Base-by-base conservation (phyloP, 345 rosid species). In the Aurinia saxatilis region DNA sequence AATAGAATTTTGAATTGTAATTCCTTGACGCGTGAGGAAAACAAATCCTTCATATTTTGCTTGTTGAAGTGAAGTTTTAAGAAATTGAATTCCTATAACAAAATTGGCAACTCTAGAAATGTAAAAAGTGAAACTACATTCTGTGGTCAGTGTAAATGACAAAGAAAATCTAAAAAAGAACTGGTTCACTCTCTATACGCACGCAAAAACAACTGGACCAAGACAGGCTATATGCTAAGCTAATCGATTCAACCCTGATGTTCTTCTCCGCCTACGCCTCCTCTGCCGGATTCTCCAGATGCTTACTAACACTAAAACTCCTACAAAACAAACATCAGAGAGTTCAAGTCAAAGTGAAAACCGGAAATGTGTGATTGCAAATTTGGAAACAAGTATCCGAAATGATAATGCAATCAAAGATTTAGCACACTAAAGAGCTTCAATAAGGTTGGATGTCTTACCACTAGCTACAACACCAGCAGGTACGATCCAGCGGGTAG, bases 401-500 rank as follows among this genome's bases (percentile, higher is more conserved):
- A 11, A 3, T 47, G 34, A 54, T 41, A 30, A 56, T 63, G 65
- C 21, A 39, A 31, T 23, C 10, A 18, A 60, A 53, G 19, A 13
- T 11, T 31, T 3, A 31, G 5, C 23, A 42, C 45, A 19, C 37
- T 15, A 17, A 10, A 25, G 11, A 25, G 34, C 11, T 25, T 19
- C 11, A 8, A 19, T 15, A 42, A 68, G 21, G 29, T 19, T 33
- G 23, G 18, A 9, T 72, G 45, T 73, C 81, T 57, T 66, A 92
- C 97, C 98, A 33, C 82, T 67, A 45, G 84, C 65, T 34, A 80
- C 83, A 53, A 85, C 78, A 14, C 79, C 80, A 7, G 83, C 88
- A 54, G 87, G 97, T 66, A 86, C 72, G 51, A 89, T 79, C 99
- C 96, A 85, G 29, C 79, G 90, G 70, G 84, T 85, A 37, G 85